A percentile compares a stretch with the other conserved stretches of the same genome.
Conservation (phyloP, 1,139 yeast genomes). For the Spencermartinsiella ligniputridi region DNA sequence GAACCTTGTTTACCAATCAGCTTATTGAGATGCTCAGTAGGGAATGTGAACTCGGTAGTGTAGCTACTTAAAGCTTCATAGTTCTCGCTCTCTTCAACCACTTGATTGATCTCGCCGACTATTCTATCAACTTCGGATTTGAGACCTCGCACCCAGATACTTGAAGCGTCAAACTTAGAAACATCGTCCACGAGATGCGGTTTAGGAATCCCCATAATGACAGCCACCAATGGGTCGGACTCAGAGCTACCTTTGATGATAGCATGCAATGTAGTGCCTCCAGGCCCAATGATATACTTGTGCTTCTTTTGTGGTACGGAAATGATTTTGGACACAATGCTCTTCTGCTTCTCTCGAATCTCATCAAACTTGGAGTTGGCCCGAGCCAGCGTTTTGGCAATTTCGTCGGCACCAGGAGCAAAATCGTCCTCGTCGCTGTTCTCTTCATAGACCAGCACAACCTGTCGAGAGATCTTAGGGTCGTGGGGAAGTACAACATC, state of each 20-base stretch:
- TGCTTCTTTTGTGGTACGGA: slow-evolving; percentile 54
- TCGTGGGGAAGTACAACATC: slow-evolving; percentile 52
- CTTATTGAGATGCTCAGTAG: slow-evolving; percentile 65
- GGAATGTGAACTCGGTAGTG: slow-evolving; percentile 54
- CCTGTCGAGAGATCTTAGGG: slow-evolving; percentile 32
- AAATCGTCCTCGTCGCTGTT: slow-evolving; percentile 42
- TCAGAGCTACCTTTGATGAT: slow-evolving; percentile 36
- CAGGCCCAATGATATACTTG: slow-evolving; percentile 53
- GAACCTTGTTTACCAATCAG: slow-evolving; percentile 89
- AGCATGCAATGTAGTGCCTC: slow-evolving; percentile 42
- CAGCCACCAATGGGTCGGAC: slow-evolving; percentile 25
- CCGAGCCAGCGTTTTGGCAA: slow-evolving; percentile 34
- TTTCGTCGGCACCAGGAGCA: slow-evolving; percentile 41
- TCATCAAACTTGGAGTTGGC: slow-evolving; percentile 49
- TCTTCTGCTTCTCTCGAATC: slow-evolving; percentile 56
- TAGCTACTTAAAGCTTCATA: slow-evolving; percentile 57
- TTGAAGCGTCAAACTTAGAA: slow-evolving; percentile 44
- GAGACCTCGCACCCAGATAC: slow-evolving; percentile 58
- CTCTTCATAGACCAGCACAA: slow-evolving; percentile 41
- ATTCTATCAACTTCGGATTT: slow-evolving; percentile 52
- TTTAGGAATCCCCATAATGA: slow-evolving; percentile 21
- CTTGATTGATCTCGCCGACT: slow-evolving; percentile 48
- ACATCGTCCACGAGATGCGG: slow-evolving; percentile 31
- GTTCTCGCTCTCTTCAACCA: slow-evolving; percentile 61
- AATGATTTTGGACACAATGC: slow-evolving; percentile 50